Base-by-base conservation (phyloP, 2,329 filamentous ascomycete species). In the Alternaria burnsii region DNA sequence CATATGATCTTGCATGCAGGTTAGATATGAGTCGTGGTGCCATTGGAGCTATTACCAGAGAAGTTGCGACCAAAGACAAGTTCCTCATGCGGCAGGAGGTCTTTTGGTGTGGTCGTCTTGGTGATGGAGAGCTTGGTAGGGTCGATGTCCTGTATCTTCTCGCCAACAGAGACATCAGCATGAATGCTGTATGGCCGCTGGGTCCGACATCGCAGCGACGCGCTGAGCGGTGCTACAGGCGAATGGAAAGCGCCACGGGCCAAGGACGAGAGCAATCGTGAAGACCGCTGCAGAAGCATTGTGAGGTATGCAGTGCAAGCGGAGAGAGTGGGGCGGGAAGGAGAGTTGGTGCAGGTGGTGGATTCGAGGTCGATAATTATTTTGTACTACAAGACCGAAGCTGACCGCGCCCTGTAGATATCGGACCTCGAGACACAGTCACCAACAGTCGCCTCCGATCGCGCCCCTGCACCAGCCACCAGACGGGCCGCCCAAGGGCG, bases 41-140 rank as follows among this genome's bases (percentile, higher is more conserved):
- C 34, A 56, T 38, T 40, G 54, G 28, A 59, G 65, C 56, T 62
- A 52, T 58, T 82, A 94, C 93, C 93, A 73, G 95, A 97, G 80
- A 99, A 99, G 51, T 89, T 90, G 68, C 87, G 87, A 66, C 95
- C 95, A 79, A 99, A 99, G 66, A 98, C 84, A 56, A 99, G 88
- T 65, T 96, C 89, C 76, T 94, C 87, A 14, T 91, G 87, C 55
- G 93, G 89, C 64, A 86, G 84, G 56, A 94, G 83, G 30, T 86
- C 78, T 80, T 94, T 95, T 11, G 94, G 95, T 4, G 85, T 88
- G 8, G 84, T 86, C 1, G 92, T 96, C 81, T 89, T 88, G 60
- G 88, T 89, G 74, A 97, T 85, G 50, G 85, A 83, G 61, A 98
- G 87, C 80, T 90, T 90, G 40, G 88, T 86, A n/a, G 90, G 82